These are phyloP conservation scores for Leishmania guyanensis DNA, from an alignment of 208 protist genomes.

Conservation along the genomic window DNA sequence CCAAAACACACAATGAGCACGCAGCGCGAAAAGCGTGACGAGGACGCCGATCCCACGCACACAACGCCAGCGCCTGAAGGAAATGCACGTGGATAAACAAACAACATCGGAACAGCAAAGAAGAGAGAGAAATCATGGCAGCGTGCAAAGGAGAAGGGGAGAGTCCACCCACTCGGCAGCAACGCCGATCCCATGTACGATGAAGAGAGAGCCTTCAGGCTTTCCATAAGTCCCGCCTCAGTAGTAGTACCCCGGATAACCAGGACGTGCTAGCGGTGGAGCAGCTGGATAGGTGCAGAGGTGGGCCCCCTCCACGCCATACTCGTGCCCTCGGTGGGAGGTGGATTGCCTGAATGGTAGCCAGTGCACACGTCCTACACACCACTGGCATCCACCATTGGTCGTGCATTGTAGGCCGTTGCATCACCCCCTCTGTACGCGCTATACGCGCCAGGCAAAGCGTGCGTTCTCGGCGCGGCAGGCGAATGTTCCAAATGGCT, in stretches of 20 bases:
- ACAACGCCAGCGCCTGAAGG: background rate
- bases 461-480: background rate
- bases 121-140: slow-evolving; percentile 12
- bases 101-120: slow-evolving; percentile 7
- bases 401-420: background rate
- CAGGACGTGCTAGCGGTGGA: background rate
- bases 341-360: background rate
- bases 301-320: background rate
- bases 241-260: background rate
- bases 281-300: background rate
- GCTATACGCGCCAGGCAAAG: background rate
- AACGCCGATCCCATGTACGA: background rate
- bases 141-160: background rate
- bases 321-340: background rate
- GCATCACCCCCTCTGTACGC: background rate
- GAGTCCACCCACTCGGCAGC: background rate
- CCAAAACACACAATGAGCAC: no score
- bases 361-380: background rate
- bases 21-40: no score
- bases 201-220: background rate
- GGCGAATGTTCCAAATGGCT: background rate
- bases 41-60: no score
- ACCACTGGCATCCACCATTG: background rate
- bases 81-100: background rate
- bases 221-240: background rate